A percentile compares a stretch with the other conserved stretches of the same genome.
Evolutionary conservation across 139 green algal genomes (phyloP).

Genomic region (Micromonas pusilla): DNA sequence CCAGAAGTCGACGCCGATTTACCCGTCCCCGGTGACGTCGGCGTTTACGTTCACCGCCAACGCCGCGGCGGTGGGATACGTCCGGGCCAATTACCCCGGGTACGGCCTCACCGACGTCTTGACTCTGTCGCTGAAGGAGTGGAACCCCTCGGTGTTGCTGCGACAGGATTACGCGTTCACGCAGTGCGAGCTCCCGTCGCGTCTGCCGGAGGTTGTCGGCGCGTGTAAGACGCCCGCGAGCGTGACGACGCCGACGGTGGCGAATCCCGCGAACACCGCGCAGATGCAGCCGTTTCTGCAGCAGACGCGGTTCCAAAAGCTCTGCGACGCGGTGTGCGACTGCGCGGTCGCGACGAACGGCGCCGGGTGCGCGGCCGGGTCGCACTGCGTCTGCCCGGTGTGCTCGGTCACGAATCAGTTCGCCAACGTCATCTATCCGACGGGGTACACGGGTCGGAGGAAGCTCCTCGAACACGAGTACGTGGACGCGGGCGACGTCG

Average conservation of each 20-base stretch:
- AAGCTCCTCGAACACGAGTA: not conserved
- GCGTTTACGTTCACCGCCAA: not conserved
- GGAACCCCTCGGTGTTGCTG: not conserved
- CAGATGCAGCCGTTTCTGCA: not conserved
- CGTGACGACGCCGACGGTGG: not conserved
- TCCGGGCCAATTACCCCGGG: not conserved
- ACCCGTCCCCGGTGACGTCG: not conserved
- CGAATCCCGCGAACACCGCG: not conserved
- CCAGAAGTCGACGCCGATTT: not conserved
- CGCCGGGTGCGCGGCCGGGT: too few species aligned
- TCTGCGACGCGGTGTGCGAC: not conserved
- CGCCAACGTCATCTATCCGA: too few species aligned
- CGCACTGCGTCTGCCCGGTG: too few species aligned
- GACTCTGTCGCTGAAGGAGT: not conserved
- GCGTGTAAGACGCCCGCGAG: too few species aligned
- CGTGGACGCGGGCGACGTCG: too few species aligned
- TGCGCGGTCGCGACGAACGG: not conserved
- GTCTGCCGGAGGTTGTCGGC: too few species aligned
- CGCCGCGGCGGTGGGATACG: not conserved
- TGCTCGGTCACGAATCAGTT: too few species aligned
- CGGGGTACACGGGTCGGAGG: too few species aligned
- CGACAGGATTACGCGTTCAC: conserved; percentile 41
- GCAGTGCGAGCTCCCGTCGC: conserved; percentile 40
- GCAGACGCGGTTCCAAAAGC: not conserved
- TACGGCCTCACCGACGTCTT: conserved; percentile 11